phyloP scores from a whole-genome alignment of 768 basidiomycete genomes.

The Lentinula aciculospora region DNA sequence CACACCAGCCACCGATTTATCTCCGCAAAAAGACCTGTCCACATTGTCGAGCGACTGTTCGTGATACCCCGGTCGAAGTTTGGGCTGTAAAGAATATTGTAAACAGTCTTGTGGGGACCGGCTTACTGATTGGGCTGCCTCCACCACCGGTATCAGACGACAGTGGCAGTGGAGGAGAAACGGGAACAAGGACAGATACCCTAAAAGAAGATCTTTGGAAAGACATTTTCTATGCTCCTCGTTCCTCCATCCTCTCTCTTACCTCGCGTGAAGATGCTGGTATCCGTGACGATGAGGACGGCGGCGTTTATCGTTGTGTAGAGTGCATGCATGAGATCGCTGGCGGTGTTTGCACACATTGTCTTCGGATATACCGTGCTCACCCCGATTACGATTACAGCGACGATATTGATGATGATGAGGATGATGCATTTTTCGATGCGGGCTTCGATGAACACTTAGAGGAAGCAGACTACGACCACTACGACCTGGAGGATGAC shows the following conservation, averaged over 20 bases:
- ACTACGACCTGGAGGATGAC: not conserved
- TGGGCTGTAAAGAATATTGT: slow-evolving; percentile 70
- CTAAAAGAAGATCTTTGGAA: slow-evolving; percentile 54
- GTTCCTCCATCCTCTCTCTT: slow-evolving; percentile 10
- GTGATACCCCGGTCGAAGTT: slow-evolving; percentile 61
- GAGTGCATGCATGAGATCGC: slow-evolving; percentile 78
- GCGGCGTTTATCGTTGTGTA: slow-evolving; percentile 69
- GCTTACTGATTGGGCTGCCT: slow-evolving; percentile 32
- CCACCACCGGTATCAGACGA: slow-evolving; percentile 8
- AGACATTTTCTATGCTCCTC: slow-evolving; percentile 46
- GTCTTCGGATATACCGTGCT: slow-evolving; percentile 54
- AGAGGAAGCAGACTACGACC: not conserved
- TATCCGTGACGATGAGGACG: slow-evolving; percentile 69
- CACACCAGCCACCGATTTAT: slow-evolving; percentile 28
- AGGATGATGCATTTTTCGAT: slow-evolving; percentile 11
- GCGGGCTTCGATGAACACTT: slow-evolving; percentile 19
- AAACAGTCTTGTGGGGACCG: slow-evolving; percentile 43
- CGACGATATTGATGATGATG: slow-evolving; percentile 23
- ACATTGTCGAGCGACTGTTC: slow-evolving; percentile 59
- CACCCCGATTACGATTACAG: slow-evolving; percentile 25
- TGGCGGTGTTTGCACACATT: slow-evolving; percentile 59
- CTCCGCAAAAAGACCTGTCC: slow-evolving; percentile 61
- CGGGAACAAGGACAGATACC: slow-evolving; percentile 7
- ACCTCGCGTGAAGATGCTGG: slow-evolving; percentile 40
- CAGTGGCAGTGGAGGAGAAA: slow-evolving; percentile 14